Evolutionary conservation across 2,329 filamentous ascomycete species (phyloP).

Genomic region (Fusarium caatingaense): DNA sequence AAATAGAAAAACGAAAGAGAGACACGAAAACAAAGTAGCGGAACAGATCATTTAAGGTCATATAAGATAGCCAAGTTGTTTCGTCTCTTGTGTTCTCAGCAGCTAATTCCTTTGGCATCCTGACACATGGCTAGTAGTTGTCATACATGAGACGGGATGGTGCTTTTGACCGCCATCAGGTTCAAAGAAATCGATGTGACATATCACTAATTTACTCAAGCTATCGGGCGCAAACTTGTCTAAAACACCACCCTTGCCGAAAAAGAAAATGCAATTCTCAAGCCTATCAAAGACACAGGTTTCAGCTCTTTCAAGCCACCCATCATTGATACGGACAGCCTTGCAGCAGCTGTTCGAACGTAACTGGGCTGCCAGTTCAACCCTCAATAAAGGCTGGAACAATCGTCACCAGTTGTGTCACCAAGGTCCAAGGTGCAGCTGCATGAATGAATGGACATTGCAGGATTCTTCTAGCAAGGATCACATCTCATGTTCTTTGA

Average conservation of each 20-base stretch:
- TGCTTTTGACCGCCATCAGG: not conserved
- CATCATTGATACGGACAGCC: not conserved
- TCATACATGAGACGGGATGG: not conserved
- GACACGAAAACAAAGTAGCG: no score
- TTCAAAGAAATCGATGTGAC: not conserved
- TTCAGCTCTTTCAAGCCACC: not conserved
- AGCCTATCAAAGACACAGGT: not conserved
- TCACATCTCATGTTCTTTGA: no score
- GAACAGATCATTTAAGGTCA: fast-evolving
- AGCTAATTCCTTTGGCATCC: not conserved
- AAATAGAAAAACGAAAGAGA: no score
- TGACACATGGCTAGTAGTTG: not conserved
- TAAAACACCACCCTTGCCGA: fast-evolving
- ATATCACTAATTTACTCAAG: not conserved
- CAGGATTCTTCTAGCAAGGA: not conserved
- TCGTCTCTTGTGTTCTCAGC: no score
- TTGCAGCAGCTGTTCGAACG: not conserved
- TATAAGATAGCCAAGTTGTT: no score
- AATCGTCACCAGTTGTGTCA: not conserved
- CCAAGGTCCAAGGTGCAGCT: not conserved
- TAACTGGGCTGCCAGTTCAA: not conserved
- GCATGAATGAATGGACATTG: fast-evolving
- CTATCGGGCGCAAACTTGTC: not conserved
- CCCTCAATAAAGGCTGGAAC: fast-evolving
- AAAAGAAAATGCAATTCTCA: not conserved